phyloP scores from a whole-genome alignment of 2,329 filamentous ascomycete species.

The Colletotrichum sp. region DNA sequence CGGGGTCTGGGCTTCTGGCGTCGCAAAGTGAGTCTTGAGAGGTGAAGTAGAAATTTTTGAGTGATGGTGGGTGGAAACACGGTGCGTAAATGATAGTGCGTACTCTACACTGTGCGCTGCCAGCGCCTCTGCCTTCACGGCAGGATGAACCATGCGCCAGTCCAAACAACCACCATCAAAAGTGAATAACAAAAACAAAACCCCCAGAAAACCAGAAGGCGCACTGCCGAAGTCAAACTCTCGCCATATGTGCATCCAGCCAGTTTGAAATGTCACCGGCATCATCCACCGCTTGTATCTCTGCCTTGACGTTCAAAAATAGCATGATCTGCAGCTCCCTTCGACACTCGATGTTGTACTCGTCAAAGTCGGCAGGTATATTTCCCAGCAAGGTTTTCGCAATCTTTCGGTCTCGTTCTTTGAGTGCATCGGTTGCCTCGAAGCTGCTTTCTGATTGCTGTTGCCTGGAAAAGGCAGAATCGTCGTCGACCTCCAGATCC shows the following conservation, averaged over 20 bases:
- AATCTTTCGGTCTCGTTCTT: conserved; percentile 60
- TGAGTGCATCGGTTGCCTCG: conserved; percentile 41
- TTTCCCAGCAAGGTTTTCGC: conserved; percentile 59
- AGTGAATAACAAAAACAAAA: not conserved
- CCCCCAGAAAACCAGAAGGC: too few relatives aligned
- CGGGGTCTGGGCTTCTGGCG: not conserved
- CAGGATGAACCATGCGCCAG: not conserved
- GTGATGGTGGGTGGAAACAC: conserved; percentile 19
- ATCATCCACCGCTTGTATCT: conserved; percentile 75
- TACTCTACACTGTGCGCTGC: conserved; percentile 11
- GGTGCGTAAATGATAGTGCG: not conserved
- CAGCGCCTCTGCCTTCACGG: not conserved
- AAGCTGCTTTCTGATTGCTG: not conserved
- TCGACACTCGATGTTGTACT: conserved; percentile 42
- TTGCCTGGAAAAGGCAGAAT: not conserved
- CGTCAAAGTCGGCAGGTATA: conserved; percentile 30
- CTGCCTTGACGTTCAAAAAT: conserved; percentile 75
- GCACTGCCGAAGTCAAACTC: not conserved
- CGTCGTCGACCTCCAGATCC: not conserved
- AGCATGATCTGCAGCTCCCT: conserved; percentile 75
- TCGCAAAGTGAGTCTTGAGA: not conserved
- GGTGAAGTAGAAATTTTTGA: conserved; percentile 21
- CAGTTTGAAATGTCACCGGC: conserved; percentile 54
- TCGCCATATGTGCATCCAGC: conserved; percentile 49
- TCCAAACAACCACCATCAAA: not conserved